Evolutionary conservation across 768 basidiomycete species (phyloP).

Genomic region (Mycena vulgaris): DNA sequence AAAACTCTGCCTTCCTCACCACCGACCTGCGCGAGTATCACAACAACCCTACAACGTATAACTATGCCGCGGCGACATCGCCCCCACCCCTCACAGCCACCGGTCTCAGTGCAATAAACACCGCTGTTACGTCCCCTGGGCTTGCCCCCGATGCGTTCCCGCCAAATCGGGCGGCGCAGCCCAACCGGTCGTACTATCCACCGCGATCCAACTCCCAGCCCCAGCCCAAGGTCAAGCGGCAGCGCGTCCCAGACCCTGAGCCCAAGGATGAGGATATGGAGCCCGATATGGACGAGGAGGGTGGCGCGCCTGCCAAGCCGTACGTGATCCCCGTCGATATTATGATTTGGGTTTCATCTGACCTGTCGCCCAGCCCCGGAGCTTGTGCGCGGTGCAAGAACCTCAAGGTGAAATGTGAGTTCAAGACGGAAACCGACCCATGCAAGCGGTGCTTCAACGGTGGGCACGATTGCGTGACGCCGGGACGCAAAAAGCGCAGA

Average conservation of each 20-base stretch:
- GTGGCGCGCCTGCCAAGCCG: constrained; percentile 61
- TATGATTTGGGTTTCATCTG: constrained; percentile 5
- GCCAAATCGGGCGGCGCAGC: neutral
- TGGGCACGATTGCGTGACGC: constrained; percentile 82
- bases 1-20: constrained; percentile 32
- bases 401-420: constrained; percentile 82
- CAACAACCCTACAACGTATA: constrained; percentile 32
- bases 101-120: constrained; percentile 32
- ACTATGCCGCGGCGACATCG: constrained; percentile 21
- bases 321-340: constrained; percentile 42
- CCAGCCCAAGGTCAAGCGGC: constrained; percentile 54
- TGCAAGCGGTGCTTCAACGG: constrained; percentile 84
- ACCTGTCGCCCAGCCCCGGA: constrained; percentile 57
- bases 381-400: constrained; percentile 83
- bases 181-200: constrained; percentile 34
- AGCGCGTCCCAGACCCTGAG: constrained; percentile 48
- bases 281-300: constrained; percentile 53
- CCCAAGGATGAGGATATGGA: constrained; percentile 55
- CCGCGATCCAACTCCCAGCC: constrained; percentile 44
- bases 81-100: constrained; percentile 32
- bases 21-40: constrained; percentile 36
- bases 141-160: neutral
- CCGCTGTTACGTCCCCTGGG: neutral
- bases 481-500: constrained; percentile 87
- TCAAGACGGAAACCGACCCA: constrained; percentile 77